A percentile compares a stretch with the other conserved stretches of the same genome.
Evolutionary conservation across 2,329 filamentous ascomycete genomes (phyloP).

Genomic region (Sarocladium brachiariae): DNA sequence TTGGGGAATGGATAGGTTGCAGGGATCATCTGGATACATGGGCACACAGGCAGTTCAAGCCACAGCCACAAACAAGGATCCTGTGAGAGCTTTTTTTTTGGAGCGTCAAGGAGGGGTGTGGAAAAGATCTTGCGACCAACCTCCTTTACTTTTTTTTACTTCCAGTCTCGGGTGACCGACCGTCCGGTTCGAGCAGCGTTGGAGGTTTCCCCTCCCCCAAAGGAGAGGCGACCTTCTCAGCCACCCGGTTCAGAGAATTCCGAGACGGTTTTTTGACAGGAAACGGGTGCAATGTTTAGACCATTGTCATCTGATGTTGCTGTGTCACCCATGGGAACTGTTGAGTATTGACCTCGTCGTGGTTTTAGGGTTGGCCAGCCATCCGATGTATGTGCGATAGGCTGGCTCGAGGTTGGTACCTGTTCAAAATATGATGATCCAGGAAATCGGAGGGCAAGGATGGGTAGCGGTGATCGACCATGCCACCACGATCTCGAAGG

Average conservation of each 20-base stretch:
- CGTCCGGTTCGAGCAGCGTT: slow-evolving; percentile 8
- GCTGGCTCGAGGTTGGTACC: neutral
- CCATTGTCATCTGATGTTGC: neutral
- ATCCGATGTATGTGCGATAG: neutral
- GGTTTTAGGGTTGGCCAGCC: neutral
- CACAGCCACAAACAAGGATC: neutral
- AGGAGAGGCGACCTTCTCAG: neutral
- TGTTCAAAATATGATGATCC: neutral
- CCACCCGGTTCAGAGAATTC: neutral
- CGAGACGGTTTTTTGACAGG: neutral
- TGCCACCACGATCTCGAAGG: neutral
- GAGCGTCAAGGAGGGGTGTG: neutral
- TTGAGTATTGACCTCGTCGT: neutral
- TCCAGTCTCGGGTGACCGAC: slow-evolving; percentile 4
- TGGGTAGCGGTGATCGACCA: slow-evolving; percentile 1
- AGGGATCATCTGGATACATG: neutral
- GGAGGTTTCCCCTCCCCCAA: neutral
- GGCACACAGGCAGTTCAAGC: slow-evolving; percentile 4
- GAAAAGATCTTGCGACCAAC: neutral
- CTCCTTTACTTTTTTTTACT: neutral
- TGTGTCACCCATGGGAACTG: neutral
- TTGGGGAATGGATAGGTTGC: neutral
- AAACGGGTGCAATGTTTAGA: neutral
- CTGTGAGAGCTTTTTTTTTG: no score
- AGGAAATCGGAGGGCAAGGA: neutral